Base-by-base conservation (phyloP, 2,329 filamentous ascomycete genomes). In the Trichoderma lentiforme region DNA sequence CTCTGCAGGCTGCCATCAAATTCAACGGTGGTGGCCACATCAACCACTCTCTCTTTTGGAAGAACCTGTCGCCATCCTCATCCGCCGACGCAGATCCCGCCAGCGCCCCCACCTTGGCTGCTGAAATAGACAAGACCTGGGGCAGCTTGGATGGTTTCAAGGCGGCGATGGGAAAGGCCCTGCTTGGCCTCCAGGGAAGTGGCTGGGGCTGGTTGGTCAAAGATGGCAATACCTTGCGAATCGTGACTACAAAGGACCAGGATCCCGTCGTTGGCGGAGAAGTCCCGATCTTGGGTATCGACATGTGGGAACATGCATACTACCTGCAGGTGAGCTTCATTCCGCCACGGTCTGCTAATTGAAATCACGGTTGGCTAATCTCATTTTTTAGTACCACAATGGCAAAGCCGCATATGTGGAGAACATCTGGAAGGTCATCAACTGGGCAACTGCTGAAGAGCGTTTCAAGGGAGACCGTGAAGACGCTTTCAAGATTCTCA, bases 281-380 rank as follows among this genome's bases (percentile, higher is more conserved):
- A 75, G 86, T 89, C n/a, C 91, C 91, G 9, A 83, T 97, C 24
- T 86, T 94, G 56, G 93, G 93, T 0, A 86, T 97, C 2, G 94
- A 97, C 80, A 95, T 97, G 89, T 97, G 93, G 94, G 94, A 97
- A 84, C 94, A 97, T 83, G 94, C 94, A 0, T 97, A 97, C 80
- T 97, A 97, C 79, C 83, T 97, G 21, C 93, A 93, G 86, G 89
- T 91, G 73, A 63, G 51, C n/a, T 7, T 21, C 7, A 14, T 39
- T 36, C 21, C 8, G 4, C 28, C 12, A 26, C 3, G 4, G 9
- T 36, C 11, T 21, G 21, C 21, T 2, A 4, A 7, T 12, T 32
- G 18, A 12, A 15, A 32, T 2, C 11, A 53, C 6, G 36, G 47
- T 32, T 21, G 5, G 26, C 70, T 71, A 14, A 72, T 24, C 24